Percentiles rank a stretch among this genome's conserved stretches.
Evolutionary conservation across 306 rosid species (phyloP).

Genomic region (Citrullus mucosospermus): DNA sequence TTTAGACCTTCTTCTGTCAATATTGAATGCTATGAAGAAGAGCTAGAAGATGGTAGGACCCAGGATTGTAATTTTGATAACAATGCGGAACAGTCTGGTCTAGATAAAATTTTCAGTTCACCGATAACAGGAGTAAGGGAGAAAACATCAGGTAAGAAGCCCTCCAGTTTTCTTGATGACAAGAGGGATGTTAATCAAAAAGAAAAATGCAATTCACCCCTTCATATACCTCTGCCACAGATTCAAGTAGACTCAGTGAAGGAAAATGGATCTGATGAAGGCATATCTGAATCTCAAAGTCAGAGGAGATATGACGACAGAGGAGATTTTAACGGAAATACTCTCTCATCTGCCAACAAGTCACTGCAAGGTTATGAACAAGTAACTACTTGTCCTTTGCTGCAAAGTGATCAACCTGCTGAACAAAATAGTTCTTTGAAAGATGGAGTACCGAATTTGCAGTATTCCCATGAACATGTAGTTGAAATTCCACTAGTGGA

Average conservation of each 20-base stretch:
- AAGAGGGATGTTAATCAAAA: slow-evolving; percentile 13
- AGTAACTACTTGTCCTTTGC: slow-evolving; percentile 2
- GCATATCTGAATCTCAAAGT: slow-evolving; percentile 11
- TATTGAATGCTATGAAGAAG: slow-evolving; percentile 11
- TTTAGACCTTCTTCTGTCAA: slow-evolving; percentile 22
- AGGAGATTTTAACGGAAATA: slow-evolving; percentile 3
- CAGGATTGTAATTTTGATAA: slow-evolving; percentile 45
- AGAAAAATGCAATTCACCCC: slow-evolving; percentile 15
- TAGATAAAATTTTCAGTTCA: slow-evolving; percentile 20
- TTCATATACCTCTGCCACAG: slow-evolving; percentile 11
- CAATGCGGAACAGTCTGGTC: not conserved
- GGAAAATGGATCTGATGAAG: slow-evolving; percentile 15
- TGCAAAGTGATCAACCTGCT: slow-evolving; percentile 12
- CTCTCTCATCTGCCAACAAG: slow-evolving; percentile 14
- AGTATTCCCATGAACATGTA: slow-evolving; percentile 16
- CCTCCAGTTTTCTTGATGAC: slow-evolving; percentile 11
- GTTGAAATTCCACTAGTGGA: slow-evolving; percentile 16
- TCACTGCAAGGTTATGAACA: slow-evolving; percentile 18
- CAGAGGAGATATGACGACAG: slow-evolving; percentile 13
- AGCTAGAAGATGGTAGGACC: slow-evolving; percentile 21
- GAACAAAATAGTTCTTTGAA: slow-evolving; percentile 13
- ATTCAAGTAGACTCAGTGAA: slow-evolving; percentile 15
- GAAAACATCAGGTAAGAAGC: slow-evolving; percentile 12
- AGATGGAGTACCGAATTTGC: slow-evolving; percentile 15
- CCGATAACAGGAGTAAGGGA: slow-evolving; percentile 17